Evolutionary conservation across 441 rosid species (phyloP).

Genomic region (Arabidopsis hybrid): DNA sequence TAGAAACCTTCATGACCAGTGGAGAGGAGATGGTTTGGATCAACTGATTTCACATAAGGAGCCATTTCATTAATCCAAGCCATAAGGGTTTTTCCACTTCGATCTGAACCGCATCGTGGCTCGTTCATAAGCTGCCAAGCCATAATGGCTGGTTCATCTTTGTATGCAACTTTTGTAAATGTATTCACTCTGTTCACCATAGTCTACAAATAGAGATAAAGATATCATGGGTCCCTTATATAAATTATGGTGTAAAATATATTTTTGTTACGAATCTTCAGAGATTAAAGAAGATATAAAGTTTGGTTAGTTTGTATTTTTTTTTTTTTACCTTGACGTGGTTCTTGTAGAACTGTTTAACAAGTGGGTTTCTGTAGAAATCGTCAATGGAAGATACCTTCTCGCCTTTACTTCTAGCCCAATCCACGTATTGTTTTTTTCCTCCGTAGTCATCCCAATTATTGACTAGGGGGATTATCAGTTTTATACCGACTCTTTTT

Average conservation of each 20-base stretch:
- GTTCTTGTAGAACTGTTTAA: slow-evolving; percentile 57
- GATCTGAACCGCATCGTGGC: slow-evolving; percentile 57
- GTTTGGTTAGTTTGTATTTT: slow-evolving; percentile 3
- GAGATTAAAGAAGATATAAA: background rate
- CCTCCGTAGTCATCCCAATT: slow-evolving; percentile 63
- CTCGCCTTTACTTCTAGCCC: slow-evolving; percentile 59
- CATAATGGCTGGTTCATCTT: slow-evolving; percentile 65
- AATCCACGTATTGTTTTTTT: slow-evolving; percentile 54
- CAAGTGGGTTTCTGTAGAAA: slow-evolving; percentile 56
- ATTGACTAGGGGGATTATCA: slow-evolving; percentile 58
- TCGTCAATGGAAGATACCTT: slow-evolving; percentile 51
- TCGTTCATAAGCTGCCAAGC: slow-evolving; percentile 76
- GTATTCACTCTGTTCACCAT: slow-evolving; percentile 58
- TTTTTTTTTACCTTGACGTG: slow-evolving; percentile 52
- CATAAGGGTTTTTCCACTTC: slow-evolving; percentile 53
- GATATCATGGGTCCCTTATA: background rate
- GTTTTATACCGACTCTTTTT: slow-evolving; percentile 48
- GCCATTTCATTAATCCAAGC: slow-evolving; percentile 78
- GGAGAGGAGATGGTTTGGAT: slow-evolving; percentile 64
- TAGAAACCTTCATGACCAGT: slow-evolving; percentile 74
- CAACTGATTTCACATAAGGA: slow-evolving; percentile 59
- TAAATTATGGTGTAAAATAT: background rate
- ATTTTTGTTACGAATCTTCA: slow-evolving; percentile 1
- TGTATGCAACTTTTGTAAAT: slow-evolving; percentile 52
- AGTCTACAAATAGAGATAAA: slow-evolving; percentile 38